These are phyloP conservation scores for Skeletonema costatum DNA, from an alignment of 108 stramenopile genomes.

Conservation along the genomic window DNA sequence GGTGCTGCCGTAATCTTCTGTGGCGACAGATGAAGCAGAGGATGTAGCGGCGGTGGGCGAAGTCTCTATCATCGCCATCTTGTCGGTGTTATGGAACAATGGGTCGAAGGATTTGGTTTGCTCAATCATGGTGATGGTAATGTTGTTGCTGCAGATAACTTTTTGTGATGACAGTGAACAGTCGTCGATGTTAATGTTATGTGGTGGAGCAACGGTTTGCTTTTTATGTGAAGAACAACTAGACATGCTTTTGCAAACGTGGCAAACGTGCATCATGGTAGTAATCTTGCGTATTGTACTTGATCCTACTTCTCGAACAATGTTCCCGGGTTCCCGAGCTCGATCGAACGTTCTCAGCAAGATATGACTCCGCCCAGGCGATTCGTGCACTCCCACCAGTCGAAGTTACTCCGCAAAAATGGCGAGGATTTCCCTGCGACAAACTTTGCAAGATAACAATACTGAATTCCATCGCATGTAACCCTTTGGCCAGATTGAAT, in stretches of 20 bases:
- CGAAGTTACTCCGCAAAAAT: not conserved
- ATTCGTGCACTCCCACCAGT: not conserved
- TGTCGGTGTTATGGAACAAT: not conserved
- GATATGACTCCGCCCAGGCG: not conserved
- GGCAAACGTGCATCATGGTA: not conserved
- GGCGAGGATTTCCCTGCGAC: not conserved
- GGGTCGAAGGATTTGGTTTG: not conserved
- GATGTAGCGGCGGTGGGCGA: not conserved
- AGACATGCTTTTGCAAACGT: not conserved
- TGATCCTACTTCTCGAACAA: not conserved
- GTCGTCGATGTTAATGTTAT: not conserved
- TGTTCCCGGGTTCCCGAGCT: not conserved
- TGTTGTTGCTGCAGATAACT: not conserved
- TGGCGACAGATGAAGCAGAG: not conserved
- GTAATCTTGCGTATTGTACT: not conserved
- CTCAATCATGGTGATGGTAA: not conserved
- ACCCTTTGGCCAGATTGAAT: not conserved
- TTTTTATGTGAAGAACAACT: not conserved
- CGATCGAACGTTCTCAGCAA: not conserved
- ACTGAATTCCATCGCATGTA: not conserved
- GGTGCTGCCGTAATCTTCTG: not conserved
- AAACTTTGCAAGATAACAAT: not conserved
- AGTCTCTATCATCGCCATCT: not conserved
- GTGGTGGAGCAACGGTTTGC: not conserved
- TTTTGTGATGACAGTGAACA: not conserved